These are phyloP conservation scores for Deinandra increscens DNA, from an alignment of 129 eudicot genomes.

Conservation along the genomic window DNA sequence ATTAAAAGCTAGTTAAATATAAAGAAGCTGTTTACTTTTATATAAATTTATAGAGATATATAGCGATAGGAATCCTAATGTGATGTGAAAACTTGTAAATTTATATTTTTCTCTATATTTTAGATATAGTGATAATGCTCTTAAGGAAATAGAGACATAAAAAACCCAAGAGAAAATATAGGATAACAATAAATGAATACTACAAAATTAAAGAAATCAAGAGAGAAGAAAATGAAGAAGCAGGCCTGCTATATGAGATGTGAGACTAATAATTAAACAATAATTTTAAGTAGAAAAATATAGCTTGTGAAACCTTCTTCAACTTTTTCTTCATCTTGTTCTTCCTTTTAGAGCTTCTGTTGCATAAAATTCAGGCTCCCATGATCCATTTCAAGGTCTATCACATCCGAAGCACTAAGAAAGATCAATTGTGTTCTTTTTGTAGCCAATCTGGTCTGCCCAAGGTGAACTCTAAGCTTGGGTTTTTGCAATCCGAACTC, in stretches of 20 bases:
- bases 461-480: constrained; percentile 79
- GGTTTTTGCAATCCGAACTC: constrained; percentile 49
- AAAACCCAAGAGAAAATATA: background rate
- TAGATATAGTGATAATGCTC: too few species aligned
- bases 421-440: constrained; percentile 36
- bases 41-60: too few species aligned
- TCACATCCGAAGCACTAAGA: background rate
- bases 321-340: constrained; percentile 33
- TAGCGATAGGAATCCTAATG: too few species aligned
- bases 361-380: constrained; percentile 25
- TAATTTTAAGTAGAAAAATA: background rate
- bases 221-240: constrained; percentile 38
- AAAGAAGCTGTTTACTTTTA: too few species aligned
- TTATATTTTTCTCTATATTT: too few species aligned
- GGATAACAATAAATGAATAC: constrained; percentile 14
- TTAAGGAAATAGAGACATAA: too few species aligned
- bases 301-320: constrained; percentile 33
- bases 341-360: constrained; percentile 20
- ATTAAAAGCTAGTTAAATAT: too few species aligned
- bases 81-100: too few species aligned
- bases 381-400: too few species aligned
- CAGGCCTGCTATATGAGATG: constrained; percentile 10
- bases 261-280: too few species aligned
- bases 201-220: constrained; percentile 27
- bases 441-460: constrained; percentile 68